A percentile compares a stretch with the other conserved stretches of the same genome.
Conservation (phyloP, 2,329 filamentous ascomycete species). For the Clarireedia monteithiana region DNA sequence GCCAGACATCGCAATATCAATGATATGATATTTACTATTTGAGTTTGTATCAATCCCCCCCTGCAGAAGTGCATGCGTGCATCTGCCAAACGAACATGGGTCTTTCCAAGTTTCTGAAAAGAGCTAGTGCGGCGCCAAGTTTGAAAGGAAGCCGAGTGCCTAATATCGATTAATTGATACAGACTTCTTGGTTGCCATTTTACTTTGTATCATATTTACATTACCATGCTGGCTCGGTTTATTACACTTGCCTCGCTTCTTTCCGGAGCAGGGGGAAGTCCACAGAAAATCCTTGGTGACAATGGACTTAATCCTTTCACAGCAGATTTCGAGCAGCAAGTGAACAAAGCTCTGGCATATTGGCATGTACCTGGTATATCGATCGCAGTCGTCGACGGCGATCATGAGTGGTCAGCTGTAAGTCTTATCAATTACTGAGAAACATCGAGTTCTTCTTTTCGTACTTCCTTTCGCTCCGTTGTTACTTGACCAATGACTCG, state of each 20-base stretch:
- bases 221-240: background rate
- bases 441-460: background rate
- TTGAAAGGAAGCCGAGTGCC: too few species aligned
- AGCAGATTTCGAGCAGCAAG: slow-evolving; percentile 15
- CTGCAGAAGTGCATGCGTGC: background rate
- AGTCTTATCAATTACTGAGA: slow-evolving; percentile 12
- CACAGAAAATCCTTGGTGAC: background rate
- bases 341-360: slow-evolving; percentile 29
- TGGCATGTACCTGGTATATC: slow-evolving; percentile 44
- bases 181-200: background rate
- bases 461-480: background rate
- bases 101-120: background rate
- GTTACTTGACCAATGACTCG: background rate
- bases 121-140: too few species aligned
- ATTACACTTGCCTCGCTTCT: background rate
- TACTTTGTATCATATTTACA: background rate
- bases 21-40: background rate
- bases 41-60: background rate
- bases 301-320: slow-evolving; percentile 11
- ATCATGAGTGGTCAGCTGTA: slow-evolving; percentile 35
- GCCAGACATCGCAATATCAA: background rate
- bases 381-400: slow-evolving; percentile 39
- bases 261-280: background rate
- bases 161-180: too few species aligned
- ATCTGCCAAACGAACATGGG: background rate